Percentiles rank a stretch among this genome's conserved stretches.
Conservation (phyloP, 345 rosid species). For the Rhizophora mangle region DNA sequence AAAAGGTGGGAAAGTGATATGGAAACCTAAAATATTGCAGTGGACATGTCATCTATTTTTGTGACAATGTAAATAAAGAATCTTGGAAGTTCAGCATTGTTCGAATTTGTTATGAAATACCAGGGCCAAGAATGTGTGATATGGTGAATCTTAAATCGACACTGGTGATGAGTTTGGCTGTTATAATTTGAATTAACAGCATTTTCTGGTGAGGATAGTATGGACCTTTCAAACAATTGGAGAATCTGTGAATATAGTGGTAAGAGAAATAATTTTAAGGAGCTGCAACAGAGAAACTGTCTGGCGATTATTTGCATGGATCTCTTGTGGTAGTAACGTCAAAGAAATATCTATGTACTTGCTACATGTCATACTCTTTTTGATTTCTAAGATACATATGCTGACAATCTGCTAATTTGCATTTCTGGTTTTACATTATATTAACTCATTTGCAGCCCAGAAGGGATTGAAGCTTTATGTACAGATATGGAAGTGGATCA, state of each 20-base stretch:
- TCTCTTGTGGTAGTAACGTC: no score
- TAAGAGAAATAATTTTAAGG: neutral
- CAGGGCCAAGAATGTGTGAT: neutral
- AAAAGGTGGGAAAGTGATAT: neutral
- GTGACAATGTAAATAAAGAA: neutral
- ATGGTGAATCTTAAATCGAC: neutral
- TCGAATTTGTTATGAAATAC: neutral
- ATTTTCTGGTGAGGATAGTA: neutral
- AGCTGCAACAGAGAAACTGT: neutral
- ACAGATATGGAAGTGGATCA: conserved; percentile 80
- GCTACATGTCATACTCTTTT: neutral
- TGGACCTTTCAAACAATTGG: neutral
- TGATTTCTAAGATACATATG: neutral
- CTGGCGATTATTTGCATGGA: neutral
- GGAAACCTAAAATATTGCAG: neutral
- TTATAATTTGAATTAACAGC: neutral
- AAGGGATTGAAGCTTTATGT: conserved; percentile 87
- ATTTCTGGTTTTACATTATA: conserved; percentile 17
- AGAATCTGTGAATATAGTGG: neutral
- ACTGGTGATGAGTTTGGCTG: neutral
- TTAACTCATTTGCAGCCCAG: conserved; percentile 63
- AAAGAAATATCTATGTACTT: neutral
- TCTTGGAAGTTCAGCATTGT: neutral
- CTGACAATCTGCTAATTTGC: neutral
- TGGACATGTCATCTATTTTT: no score